Percentiles rank a stretch among this genome's conserved stretches.
Evolutionary conservation across 1,139 yeast genomes (phyloP).

Genomic region (Kodamaea fungicola): DNA sequence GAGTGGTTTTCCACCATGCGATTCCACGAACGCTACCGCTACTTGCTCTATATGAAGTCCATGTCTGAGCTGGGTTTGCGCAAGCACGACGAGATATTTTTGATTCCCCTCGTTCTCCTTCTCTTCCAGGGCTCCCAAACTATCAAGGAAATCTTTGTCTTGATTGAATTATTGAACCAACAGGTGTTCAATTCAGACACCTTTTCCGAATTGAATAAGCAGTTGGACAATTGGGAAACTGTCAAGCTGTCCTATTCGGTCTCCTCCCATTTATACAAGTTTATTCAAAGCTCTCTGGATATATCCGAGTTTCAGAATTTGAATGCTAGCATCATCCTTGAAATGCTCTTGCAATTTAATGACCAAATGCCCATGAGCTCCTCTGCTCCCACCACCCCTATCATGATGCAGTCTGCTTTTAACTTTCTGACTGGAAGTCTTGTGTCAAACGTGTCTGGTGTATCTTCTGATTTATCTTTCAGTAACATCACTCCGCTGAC

Average conservation of each 20-base stretch:
- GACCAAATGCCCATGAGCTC: slow-evolving; percentile 43
- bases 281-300: slow-evolving; percentile 21
- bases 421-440: slow-evolving; percentile 5
- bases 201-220: slow-evolving; percentile 22
- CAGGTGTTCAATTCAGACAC: slow-evolving; percentile 31
- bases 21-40: slow-evolving; percentile 26
- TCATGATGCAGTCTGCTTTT: slow-evolving; percentile 20
- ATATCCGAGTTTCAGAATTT: slow-evolving; percentile 33
- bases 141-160: slow-evolving; percentile 25
- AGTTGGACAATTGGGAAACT: slow-evolving; percentile 28
- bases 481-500: slow-evolving; percentile 1
- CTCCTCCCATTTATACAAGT: slow-evolving; percentile 17
- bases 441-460: not conserved
- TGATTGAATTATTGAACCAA: slow-evolving; percentile 33
- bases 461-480: slow-evolving; percentile 5
- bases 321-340: slow-evolving; percentile 29
- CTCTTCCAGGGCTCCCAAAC: slow-evolving; percentile 25
- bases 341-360: slow-evolving; percentile 35
- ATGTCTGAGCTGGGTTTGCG: slow-evolving; percentile 36
- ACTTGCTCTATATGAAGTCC: slow-evolving; percentile 36
- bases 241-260: slow-evolving; percentile 11
- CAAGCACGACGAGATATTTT: slow-evolving; percentile 38
- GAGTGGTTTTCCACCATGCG: slow-evolving; percentile 12
- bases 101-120: slow-evolving; percentile 37
- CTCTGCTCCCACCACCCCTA: slow-evolving; percentile 46